These are phyloP conservation scores for Tylopilus felleus DNA, from an alignment of 768 basidiomycete genomes.

Conservation along the genomic window DNA sequence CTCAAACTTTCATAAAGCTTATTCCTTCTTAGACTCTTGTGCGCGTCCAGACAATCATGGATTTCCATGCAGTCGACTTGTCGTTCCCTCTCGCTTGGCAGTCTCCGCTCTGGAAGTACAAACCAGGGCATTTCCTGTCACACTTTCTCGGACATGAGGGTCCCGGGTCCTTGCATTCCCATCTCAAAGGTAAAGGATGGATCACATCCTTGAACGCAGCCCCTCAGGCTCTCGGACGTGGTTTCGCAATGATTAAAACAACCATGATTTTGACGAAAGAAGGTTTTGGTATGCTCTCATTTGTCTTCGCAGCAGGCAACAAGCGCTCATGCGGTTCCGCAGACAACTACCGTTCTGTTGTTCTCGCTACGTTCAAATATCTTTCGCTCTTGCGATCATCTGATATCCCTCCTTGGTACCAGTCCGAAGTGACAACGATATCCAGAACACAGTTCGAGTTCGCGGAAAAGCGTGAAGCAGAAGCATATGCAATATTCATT, in stretches of 20 bases:
- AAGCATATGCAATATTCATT: slow-evolving; percentile 74
- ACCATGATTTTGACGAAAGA: slow-evolving; percentile 76
- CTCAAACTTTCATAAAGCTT: slow-evolving; percentile 8
- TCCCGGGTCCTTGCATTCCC: slow-evolving; percentile 85
- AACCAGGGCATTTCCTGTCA: slow-evolving; percentile 72
- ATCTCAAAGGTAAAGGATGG: slow-evolving; percentile 89
- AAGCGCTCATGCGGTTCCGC: slow-evolving; percentile 1
- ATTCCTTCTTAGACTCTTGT: slow-evolving; percentile 60
- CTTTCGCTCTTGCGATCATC: slow-evolving; percentile 64
- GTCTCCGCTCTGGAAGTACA: slow-evolving; percentile 68
- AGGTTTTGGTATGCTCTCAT: slow-evolving; percentile 66
- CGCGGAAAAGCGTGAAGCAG: slow-evolving; percentile 77
- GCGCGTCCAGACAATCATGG: slow-evolving; percentile 85
- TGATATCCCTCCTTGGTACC: slow-evolving; percentile 59
- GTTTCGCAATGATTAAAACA: slow-evolving; percentile 89
- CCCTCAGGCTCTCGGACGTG: slow-evolving; percentile 66
- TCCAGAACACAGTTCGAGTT: slow-evolving; percentile 79
- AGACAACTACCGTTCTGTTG: slow-evolving; percentile 72
- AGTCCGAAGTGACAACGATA: slow-evolving; percentile 71
- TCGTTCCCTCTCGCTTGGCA: slow-evolving; percentile 77
- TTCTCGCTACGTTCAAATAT: slow-evolving; percentile 75
- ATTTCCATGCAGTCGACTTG: slow-evolving; percentile 79
- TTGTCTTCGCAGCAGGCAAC: not conserved
- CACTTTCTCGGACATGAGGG: slow-evolving; percentile 93
- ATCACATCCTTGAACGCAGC: slow-evolving; percentile 70